A percentile compares a stretch with the other conserved stretches of the same genome.
Evolutionary conservation across 768 basidiomycete genomes (phyloP).

Genomic region (Suillus americanus): DNA sequence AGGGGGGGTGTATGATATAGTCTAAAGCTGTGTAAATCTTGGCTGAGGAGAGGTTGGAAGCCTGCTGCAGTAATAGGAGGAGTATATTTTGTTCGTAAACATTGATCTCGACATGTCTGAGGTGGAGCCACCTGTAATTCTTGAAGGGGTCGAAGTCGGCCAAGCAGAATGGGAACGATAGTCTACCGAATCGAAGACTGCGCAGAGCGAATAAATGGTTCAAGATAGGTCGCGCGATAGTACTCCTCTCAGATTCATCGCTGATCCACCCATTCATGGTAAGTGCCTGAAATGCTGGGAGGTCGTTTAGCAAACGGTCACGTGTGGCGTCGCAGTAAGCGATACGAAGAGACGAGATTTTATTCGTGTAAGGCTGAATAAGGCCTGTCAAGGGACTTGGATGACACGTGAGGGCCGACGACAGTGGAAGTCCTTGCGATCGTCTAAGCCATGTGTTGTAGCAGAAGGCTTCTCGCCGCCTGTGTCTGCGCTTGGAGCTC

Average conservation of each 20-base stretch:
- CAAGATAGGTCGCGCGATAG: constrained; percentile 6
- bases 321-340: background rate
- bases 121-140: constrained; percentile 17
- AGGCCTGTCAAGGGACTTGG: background rate
- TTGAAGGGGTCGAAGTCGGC: constrained; percentile 11
- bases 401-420: constrained; percentile 15
- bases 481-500: constrained; percentile 19
- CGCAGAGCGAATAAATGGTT: constrained; percentile 10
- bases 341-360: constrained; percentile 6
- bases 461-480: constrained; percentile 12
- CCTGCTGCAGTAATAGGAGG: background rate
- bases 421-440: constrained; percentile 16
- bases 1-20: background rate
- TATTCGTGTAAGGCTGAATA: constrained; percentile 20
- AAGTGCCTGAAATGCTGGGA: constrained; percentile 20
- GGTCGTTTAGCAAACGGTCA: constrained; percentile 17
- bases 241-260: background rate
- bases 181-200: constrained; percentile 12
- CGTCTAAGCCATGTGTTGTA: constrained; percentile 14
- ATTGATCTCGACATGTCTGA: constrained; percentile 13
- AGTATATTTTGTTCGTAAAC: background rate
- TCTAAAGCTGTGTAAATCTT: constrained; percentile 5
- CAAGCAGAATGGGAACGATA: too few relatives aligned
- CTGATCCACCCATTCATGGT: constrained; percentile 11
- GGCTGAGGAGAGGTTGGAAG: background rate